Percentiles rank a stretch among this genome's conserved stretches.
Evolutionary conservation across 768 basidiomycete species (phyloP).

Genomic region (Tulasnella sp.): DNA sequence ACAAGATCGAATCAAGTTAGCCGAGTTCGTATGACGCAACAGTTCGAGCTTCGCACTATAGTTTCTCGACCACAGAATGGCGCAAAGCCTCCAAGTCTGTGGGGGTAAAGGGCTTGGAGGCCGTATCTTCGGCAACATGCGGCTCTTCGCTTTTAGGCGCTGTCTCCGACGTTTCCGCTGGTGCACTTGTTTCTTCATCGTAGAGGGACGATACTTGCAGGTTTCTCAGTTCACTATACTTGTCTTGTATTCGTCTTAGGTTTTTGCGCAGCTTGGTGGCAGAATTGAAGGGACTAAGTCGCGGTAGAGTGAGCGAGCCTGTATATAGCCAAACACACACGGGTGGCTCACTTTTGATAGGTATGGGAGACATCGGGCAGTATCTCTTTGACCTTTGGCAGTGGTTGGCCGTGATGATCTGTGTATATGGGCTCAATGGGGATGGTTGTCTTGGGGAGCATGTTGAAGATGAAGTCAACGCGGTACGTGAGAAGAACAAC

Average conservation of each 20-base stretch:
- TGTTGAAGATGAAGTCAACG: not conserved
- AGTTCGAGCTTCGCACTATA: conserved; percentile 56
- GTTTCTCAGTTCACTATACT: conserved; percentile 76
- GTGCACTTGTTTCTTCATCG: conserved; percentile 23
- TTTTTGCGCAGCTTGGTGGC: conserved; percentile 51
- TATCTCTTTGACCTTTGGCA: conserved; percentile 59
- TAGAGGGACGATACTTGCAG: conserved; percentile 2
- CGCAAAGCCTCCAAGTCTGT: conserved; percentile 69
- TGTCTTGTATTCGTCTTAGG: conserved; percentile 55
- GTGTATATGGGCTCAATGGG: conserved; percentile 74
- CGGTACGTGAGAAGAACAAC: not conserved
- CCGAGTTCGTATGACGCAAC: conserved; percentile 3
- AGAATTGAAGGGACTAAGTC: conserved; percentile 36
- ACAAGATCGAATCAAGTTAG: no score
- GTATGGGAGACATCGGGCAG: conserved; percentile 54
- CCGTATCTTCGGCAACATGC: conserved; percentile 4
- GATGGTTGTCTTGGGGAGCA: conserved; percentile 23
- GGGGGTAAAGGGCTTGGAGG: conserved; percentile 44
- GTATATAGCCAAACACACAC: not conserved
- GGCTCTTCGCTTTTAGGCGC: conserved; percentile 28
- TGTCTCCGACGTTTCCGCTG: conserved; percentile 14
- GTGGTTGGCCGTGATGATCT: conserved; percentile 54
- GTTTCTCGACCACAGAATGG: conserved; percentile 53
- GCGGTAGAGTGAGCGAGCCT: conserved; percentile 16
- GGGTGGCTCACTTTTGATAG: conserved; percentile 54